phyloP scores from a whole-genome alignment of 2,329 filamentous ascomycete genomes.

The Knoxdaviesia capensis region DNA sequence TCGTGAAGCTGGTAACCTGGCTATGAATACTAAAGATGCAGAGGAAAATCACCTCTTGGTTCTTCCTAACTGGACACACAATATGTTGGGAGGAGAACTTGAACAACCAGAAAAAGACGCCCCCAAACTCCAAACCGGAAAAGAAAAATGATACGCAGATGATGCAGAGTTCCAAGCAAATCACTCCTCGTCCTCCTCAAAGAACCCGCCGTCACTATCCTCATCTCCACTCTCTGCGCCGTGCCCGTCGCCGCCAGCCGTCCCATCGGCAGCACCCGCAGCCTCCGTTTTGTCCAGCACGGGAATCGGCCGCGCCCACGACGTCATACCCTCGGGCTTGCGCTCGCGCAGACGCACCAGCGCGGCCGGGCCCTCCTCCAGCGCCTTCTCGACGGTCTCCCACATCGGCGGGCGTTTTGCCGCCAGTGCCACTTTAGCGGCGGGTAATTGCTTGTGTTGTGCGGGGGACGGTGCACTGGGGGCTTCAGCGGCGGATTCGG shows the following conservation, averaged over 20 bases:
- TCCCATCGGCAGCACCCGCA: slow-evolving; percentile 15
- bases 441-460: slow-evolving; percentile 8
- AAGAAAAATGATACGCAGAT: neutral
- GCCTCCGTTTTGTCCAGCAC: slow-evolving; percentile 9
- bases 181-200: slow-evolving; percentile 18
- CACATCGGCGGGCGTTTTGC: slow-evolving; percentile 40
- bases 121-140: slow-evolving; percentile 3
- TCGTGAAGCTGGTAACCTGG: too few relatives aligned
- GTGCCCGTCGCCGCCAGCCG: slow-evolving; percentile 11
- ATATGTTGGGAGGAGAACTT: neutral
- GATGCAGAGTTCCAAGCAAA: neutral
- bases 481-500: slow-evolving; percentile 5
- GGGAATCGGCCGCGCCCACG: slow-evolving; percentile 2
- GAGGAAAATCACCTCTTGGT: too few relatives aligned
- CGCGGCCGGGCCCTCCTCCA: slow-evolving; percentile 30
- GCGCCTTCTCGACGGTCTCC: slow-evolving; percentile 43
- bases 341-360: slow-evolving; percentile 37
- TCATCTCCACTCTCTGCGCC: slow-evolving; percentile 21
- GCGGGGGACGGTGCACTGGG: too few relatives aligned
- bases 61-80: too few relatives aligned
- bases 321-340: slow-evolving; percentile 11
- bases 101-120: neutral
- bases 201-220: slow-evolving; percentile 37
- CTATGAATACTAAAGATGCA: too few relatives aligned
- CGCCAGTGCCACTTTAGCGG: slow-evolving; percentile 22